A percentile compares a stretch with the other conserved stretches of the same genome.
phyloP scores from a whole-genome alignment of 1,284 basidiomycete species.

The Coniferiporia sulphurascens region DNA sequence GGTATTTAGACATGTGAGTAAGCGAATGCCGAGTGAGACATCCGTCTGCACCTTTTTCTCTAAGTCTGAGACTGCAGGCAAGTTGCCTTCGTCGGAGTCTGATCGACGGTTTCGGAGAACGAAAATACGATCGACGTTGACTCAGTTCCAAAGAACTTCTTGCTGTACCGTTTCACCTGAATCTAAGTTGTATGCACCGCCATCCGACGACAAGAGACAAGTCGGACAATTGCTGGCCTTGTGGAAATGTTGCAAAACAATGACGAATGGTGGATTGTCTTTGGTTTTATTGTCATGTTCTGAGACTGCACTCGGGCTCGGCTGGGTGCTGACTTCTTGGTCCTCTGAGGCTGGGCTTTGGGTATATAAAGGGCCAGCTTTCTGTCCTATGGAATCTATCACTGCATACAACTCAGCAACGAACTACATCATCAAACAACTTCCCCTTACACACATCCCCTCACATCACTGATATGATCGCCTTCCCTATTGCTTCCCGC shows the following conservation, averaged over 20 bases:
- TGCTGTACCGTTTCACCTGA: too few species aligned
- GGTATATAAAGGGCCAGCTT: background rate
- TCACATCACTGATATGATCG: background rate
- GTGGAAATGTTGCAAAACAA: too few species aligned
- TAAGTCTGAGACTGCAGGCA: too few species aligned
- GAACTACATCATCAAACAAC: background rate
- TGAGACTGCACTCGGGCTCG: background rate
- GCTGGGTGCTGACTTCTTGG: background rate
- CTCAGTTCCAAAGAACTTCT: background rate
- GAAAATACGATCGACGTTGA: background rate
- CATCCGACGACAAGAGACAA: too few species aligned
- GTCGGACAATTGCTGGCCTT: too few species aligned
- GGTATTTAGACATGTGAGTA: too few species aligned
- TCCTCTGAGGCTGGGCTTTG: background rate
- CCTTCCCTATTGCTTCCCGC: background rate
- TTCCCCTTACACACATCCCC: background rate
- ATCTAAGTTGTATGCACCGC: too few species aligned
- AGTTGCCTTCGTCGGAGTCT: background rate
- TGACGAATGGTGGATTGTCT: too few species aligned
- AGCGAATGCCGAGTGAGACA: too few species aligned
- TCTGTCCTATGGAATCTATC: background rate
- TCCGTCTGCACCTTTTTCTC: too few species aligned
- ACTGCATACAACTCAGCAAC: background rate
- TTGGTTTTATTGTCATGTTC: background rate
- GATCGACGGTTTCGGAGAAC: background rate